Percentiles rank a stretch among this genome's conserved stretches.
Conservation (phyloP, 768 basidiomycete species). For the Brasilioporus rufonigricans region DNA sequence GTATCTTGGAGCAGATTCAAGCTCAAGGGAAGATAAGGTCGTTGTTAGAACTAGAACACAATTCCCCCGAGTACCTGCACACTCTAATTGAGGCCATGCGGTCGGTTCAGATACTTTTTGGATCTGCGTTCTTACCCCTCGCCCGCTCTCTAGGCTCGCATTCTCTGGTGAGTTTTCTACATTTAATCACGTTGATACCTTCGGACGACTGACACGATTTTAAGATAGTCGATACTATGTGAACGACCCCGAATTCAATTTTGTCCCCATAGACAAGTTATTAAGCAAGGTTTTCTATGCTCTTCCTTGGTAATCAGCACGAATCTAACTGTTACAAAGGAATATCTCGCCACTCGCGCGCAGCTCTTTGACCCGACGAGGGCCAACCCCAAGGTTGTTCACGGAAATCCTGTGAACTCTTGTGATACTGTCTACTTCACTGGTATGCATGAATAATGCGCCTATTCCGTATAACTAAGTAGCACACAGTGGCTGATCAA, state of each 20-base stretch:
- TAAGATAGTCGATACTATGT: constrained; percentile 87
- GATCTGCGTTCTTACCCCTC: not conserved
- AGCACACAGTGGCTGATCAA: constrained; percentile 67
- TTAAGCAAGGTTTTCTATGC: constrained; percentile 66
- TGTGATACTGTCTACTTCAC: constrained; percentile 97
- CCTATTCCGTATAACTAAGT: not conserved
- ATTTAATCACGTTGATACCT: not conserved
- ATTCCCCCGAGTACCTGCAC: constrained; percentile 88
- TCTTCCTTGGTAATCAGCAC: not conserved
- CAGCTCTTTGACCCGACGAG: constrained; percentile 70
- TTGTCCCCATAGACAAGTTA: constrained; percentile 78
- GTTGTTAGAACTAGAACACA: constrained; percentile 81
- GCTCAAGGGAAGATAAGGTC: constrained; percentile 66
- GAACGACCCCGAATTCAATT: constrained; percentile 79
- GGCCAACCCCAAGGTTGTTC: constrained; percentile 62
- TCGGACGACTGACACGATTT: not conserved
- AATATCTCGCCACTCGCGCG: constrained; percentile 80
- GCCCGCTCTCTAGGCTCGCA: constrained; percentile 42
- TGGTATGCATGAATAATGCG: constrained; percentile 39
- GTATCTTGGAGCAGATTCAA: constrained; percentile 87
- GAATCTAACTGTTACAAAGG: constrained; percentile 41
- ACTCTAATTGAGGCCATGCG: constrained; percentile 81
- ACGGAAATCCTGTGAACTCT: constrained; percentile 79
- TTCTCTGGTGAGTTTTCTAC: constrained; percentile 72
- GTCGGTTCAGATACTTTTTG: constrained; percentile 35